Conservation (phyloP, 2,329 filamentous ascomycete species). For the Trichoderma atrobrunneum region DNA sequence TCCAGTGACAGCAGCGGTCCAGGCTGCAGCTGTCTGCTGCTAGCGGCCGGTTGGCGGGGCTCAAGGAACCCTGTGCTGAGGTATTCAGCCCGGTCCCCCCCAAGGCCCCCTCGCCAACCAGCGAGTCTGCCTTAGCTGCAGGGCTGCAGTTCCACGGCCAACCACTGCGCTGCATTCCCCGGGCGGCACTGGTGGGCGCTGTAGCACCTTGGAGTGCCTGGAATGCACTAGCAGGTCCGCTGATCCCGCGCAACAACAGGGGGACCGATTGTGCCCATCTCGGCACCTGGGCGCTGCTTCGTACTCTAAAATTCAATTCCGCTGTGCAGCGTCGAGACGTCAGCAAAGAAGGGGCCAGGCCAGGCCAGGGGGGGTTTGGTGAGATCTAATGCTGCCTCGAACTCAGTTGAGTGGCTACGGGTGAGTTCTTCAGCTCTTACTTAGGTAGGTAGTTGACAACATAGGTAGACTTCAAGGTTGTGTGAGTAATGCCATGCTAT, state of each 20-base stretch:
- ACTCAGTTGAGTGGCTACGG: background rate
- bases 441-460: background rate
- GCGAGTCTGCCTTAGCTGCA: conserved; percentile 3
- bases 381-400: background rate
- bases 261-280: background rate
- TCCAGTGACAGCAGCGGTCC: conserved; percentile 4
- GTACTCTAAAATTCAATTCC: background rate
- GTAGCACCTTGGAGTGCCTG: background rate
- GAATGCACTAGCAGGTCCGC: background rate
- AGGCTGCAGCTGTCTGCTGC: conserved; percentile 1
- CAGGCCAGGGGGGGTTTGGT: background rate
- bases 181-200: background rate
- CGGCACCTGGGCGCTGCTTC: background rate
- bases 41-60: conserved; percentile 13
- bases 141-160: conserved; percentile 10
- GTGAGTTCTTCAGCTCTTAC: background rate
- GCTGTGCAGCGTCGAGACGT: background rate
- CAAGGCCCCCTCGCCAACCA: background rate
- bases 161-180: background rate
- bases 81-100: background rate
- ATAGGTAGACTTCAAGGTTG: background rate
- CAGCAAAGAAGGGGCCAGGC: background rate
- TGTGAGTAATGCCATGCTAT: background rate
- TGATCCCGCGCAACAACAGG: conserved; percentile 3
- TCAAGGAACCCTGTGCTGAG: background rate